These are phyloP conservation scores for Chenopodium berlandieri DNA, from an alignment of 148 eudicot species.

Conservation along the genomic window DNA sequence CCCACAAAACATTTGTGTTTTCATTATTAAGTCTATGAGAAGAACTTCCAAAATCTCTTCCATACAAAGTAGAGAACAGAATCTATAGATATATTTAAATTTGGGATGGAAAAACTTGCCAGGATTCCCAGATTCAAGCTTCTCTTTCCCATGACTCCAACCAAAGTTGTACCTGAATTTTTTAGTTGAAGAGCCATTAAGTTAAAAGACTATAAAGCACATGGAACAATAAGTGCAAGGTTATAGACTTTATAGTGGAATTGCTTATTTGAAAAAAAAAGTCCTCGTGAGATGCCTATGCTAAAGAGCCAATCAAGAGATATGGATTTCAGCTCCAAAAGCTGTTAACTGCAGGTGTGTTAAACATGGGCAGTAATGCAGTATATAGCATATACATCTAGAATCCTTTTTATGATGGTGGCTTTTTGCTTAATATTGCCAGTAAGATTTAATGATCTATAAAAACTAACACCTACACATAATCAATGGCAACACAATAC, in stretches of 20 bases:
- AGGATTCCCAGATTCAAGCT: constrained; percentile 93
- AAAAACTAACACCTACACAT: too few species aligned
- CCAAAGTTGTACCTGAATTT: constrained; percentile 84
- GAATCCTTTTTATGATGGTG: too few species aligned
- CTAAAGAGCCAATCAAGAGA: neutral
- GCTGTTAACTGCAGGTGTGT: neutral
- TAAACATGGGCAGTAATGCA: neutral
- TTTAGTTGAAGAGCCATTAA: neutral
- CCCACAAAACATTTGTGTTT: neutral
- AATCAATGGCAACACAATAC: too few species aligned
- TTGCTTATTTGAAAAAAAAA: constrained; percentile 2
- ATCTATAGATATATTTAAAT: neutral
- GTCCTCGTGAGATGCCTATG: neutral
- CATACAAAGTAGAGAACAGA: neutral
- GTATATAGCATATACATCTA: too few species aligned
- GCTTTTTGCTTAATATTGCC: too few species aligned
- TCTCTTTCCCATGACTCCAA: constrained; percentile 99
- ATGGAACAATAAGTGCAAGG: neutral
- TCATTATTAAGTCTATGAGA: neutral
- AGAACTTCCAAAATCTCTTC: neutral
- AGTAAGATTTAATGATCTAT: too few species aligned
- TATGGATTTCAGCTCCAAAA: neutral
- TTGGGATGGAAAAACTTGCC: constrained; percentile 39
- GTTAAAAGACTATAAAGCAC: constrained; percentile 2
- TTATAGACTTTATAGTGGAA: neutral